Percentiles rank a stretch among this genome's conserved stretches.
Conservation (phyloP, 2,329 filamentous ascomycete genomes). For the Diaporthe eres region DNA sequence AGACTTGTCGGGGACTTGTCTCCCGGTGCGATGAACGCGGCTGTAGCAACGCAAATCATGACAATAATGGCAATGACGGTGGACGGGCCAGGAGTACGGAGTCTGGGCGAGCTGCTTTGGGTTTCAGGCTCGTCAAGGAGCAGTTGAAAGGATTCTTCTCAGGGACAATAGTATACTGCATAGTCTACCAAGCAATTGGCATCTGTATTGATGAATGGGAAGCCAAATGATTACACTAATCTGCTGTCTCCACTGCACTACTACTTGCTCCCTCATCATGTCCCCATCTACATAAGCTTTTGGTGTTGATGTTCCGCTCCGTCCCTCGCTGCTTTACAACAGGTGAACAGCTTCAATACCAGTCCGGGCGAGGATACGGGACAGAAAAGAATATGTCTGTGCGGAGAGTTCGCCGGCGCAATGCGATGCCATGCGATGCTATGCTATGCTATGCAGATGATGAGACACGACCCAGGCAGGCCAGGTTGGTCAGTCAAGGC, state of each 20-base stretch:
- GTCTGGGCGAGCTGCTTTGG: background rate
- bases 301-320: background rate
- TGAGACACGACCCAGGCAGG: background rate
- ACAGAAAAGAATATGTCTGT: background rate
- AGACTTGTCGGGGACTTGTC: background rate
- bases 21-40: background rate
- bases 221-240: background rate
- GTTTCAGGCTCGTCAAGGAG: background rate
- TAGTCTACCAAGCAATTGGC: constrained; percentile 20
- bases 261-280: background rate
- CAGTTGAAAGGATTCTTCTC: background rate
- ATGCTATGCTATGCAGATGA: background rate
- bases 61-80: constrained; percentile 2
- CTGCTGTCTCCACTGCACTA: background rate
- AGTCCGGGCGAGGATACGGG: background rate
- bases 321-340: background rate
- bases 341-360: background rate
- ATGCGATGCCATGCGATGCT: background rate
- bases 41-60: background rate
- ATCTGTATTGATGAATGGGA: background rate
- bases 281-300: background rate
- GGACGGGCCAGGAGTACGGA: constrained; percentile 11
- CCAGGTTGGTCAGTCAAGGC: background rate
- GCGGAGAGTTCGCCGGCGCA: too few species aligned
- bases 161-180: background rate